Conservation (phyloP, 345 rosid genomes). For the Arabidopsis thaliana region TAIR10.1 NC_003071.7:15063501-15064000, state of each 20-base stretch:
- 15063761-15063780: slow-evolving; percentile 6
- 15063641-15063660: slow-evolving; percentile 95
- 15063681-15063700: slow-evolving; percentile 96
- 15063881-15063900: slow-evolving; percentile 93
- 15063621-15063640: slow-evolving; percentile 89
- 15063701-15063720: slow-evolving; percentile 87
- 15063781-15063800: background rate
- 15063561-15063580: slow-evolving; percentile 13
- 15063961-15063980: background rate
- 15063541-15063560: slow-evolving; percentile 64
- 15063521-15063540: slow-evolving; percentile 84
- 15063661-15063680: slow-evolving; percentile 93
- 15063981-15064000: background rate
- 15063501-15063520: slow-evolving; percentile 93
- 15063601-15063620: slow-evolving; percentile 26
- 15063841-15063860: slow-evolving; percentile 73
- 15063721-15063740: slow-evolving; percentile 84
- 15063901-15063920: slow-evolving; percentile 38
- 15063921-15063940: slow-evolving; percentile 13
- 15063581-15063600: slow-evolving; percentile 1
- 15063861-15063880: slow-evolving; percentile 93
- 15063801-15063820: slow-evolving; percentile 3
- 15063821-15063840: slow-evolving; percentile 84
- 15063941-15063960: slow-evolving; percentile 2
- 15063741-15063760: slow-evolving; percentile 34